Conservation (phyloP, 2,329 filamentous ascomycete species). For the Aspergillus phoenicis region DNA sequence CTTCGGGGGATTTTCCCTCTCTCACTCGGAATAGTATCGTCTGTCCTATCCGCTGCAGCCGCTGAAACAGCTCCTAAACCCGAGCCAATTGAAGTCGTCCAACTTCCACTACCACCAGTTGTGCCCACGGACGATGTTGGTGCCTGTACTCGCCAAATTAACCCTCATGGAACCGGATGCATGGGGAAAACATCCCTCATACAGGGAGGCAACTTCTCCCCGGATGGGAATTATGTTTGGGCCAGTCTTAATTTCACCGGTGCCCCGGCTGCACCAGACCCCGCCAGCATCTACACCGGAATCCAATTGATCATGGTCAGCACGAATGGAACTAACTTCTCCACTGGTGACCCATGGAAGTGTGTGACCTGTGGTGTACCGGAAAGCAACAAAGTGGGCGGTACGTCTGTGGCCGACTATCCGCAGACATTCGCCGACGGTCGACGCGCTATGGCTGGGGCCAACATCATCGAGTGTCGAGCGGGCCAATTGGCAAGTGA, state of each 20-base stretch:
- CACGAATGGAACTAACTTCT: slow-evolving; percentile 44
- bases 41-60: too few species aligned
- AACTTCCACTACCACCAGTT: slow-evolving; percentile 45
- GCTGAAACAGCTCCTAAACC: slow-evolving; percentile 20
- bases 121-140: slow-evolving; percentile 27
- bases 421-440: slow-evolving; percentile 49
- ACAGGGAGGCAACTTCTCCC: slow-evolving; percentile 43
- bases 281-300: slow-evolving; percentile 47
- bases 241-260: slow-evolving; percentile 47
- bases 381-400: slow-evolving; percentile 31
- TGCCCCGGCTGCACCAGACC: slow-evolving; percentile 43
- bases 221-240: slow-evolving; percentile 49
- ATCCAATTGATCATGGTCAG: slow-evolving; percentile 50
- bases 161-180: slow-evolving; percentile 44
- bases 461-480: slow-evolving; percentile 43
- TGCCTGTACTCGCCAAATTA: slow-evolving; percentile 38
- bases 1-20: too few species aligned
- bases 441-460: slow-evolving; percentile 35
- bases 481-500: slow-evolving; percentile 36
- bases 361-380: slow-evolving; percentile 52
- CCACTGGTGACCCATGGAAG: slow-evolving; percentile 52
- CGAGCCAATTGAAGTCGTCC: slow-evolving; percentile 39
- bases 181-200: slow-evolving; percentile 27
- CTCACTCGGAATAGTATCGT: too few species aligned
- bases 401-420: slow-evolving; percentile 38